Conservation (phyloP, 2,329 filamentous ascomycete species). For the Nakataea oryzae region DNA sequence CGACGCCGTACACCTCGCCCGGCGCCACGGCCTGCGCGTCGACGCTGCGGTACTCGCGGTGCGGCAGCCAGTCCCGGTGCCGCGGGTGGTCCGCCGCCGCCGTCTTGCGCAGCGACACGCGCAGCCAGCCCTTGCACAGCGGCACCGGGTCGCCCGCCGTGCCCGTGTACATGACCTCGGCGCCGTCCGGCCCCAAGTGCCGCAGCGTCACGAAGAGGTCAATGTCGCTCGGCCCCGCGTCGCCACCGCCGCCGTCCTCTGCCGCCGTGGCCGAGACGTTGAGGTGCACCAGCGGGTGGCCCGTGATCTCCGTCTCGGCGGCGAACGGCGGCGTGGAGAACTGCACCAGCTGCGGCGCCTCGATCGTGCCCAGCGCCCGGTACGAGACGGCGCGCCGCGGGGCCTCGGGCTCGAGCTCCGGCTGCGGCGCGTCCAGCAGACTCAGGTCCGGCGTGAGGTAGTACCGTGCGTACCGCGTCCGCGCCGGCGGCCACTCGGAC, state of each 20-base stretch:
- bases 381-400: conserved; percentile 41
- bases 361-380: conserved; percentile 45
- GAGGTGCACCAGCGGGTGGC: conserved; percentile 54
- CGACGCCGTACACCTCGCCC: conserved; percentile 46
- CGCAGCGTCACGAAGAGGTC: conserved; percentile 55
- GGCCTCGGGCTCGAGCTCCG: neutral
- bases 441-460: conserved; percentile 39
- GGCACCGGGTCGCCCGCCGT: conserved; percentile 55
- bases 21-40: conserved; percentile 44
- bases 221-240: conserved; percentile 34
- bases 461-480: conserved; percentile 53
- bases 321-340: conserved; percentile 49
- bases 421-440: conserved; percentile 22
- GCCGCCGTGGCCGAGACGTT: conserved; percentile 49
- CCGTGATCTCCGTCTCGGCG: conserved; percentile 59
- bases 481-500: conserved; percentile 54
- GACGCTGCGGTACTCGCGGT: conserved; percentile 45
- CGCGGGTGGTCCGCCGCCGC: conserved; percentile 36
- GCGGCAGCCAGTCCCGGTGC: conserved; percentile 42
- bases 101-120: conserved; percentile 44
- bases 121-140: conserved; percentile 54
- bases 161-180: conserved; percentile 54
- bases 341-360: conserved; percentile 35
- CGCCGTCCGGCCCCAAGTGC: conserved; percentile 40
- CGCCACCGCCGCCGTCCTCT: conserved; percentile 6